Base-by-base conservation (phyloP, 2,329 filamentous ascomycete genomes). In the Beauveria varroae region DNA sequence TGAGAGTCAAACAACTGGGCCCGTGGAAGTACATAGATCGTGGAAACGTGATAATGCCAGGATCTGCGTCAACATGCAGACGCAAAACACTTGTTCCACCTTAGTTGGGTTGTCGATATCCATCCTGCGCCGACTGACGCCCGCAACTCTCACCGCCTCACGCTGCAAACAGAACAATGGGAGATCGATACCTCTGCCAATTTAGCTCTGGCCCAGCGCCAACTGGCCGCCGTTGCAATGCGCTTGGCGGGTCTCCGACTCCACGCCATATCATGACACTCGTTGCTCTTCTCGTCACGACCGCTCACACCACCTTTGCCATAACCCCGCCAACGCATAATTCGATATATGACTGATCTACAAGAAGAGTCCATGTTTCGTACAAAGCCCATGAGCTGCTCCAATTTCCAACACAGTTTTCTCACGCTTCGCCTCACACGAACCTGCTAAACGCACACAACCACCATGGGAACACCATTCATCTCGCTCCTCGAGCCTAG, bases 381-480 rank as follows among this genome's bases (percentile, higher is more conserved):
- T 9, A 34, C 8, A 26, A 18, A n/a, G 18, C 26, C 44, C 22
- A 16, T 20, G 16, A 47, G 18, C n/a, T 30, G 1, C 43, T 28
- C 28, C 56, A 14, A 16, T 20, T 5, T 6, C 3, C 18, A 14
- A 18, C 43, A 24, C 8, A 18, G 5, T 10, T 22, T 8, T 10
- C 34, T 24, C 34, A n/a, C 12, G 44, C 16, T 55, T 24, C 51
- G 8, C 18, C 46, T 16, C 18, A 53, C n/a, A 34, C 14, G 16
- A 58, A 4, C 44, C 30, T 1, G 34, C 20, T n/a, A 40, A 57
- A 47, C 10, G 12, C 14, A 20, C 16, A 14, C 26, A 37, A 24
- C 37, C 57, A 69, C 49, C 64, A 81, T 81, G 79, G 78, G 75
- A 24, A 81, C 80, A 1, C 79, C 80, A 0, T 81, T 82, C 69